A percentile compares a stretch with the other conserved stretches of the same genome.
These are phyloP conservation scores for Lycium ferocissimum DNA, from an alignment of 257 asterid genomes.

Conservation along the genomic window DNA sequence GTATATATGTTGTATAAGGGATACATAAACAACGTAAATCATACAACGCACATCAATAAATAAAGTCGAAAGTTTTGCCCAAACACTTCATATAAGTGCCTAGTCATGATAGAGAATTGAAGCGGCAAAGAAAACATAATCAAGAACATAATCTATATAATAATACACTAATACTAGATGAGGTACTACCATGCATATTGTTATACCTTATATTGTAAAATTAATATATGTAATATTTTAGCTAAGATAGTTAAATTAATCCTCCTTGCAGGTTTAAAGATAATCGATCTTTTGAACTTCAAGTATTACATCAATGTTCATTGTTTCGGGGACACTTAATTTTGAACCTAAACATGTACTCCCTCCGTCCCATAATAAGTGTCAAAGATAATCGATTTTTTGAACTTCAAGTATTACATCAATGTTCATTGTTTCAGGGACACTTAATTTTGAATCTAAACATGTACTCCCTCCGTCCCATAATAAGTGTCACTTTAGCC, in stretches of 20 bases:
- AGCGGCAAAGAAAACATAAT: neutral
- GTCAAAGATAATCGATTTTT: neutral
- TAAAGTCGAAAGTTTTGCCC: neutral
- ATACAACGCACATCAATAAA: neutral
- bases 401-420: neutral
- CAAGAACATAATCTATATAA: neutral
- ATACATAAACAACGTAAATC: neutral
- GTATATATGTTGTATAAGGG: conserved; percentile 22
- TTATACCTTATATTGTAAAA: neutral
- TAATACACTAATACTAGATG: neutral
- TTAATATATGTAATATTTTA: neutral
- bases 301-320: neutral
- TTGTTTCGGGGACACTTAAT: neutral
- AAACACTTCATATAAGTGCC: neutral
- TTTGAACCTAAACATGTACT: neutral
- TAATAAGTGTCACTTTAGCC: no score
- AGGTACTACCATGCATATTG: neutral
- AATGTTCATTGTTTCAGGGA: neutral
- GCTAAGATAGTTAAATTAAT: neutral
- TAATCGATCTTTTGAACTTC: neutral
- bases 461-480: no score
- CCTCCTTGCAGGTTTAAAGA: neutral
- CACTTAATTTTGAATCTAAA: neutral
- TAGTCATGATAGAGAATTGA: neutral
- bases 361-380: no score